A percentile compares a stretch with the other conserved stretches of the same genome.
Evolutionary conservation across 2,329 filamentous ascomycete genomes (phyloP).

Genomic region (Samsoniella hepiali): DNA sequence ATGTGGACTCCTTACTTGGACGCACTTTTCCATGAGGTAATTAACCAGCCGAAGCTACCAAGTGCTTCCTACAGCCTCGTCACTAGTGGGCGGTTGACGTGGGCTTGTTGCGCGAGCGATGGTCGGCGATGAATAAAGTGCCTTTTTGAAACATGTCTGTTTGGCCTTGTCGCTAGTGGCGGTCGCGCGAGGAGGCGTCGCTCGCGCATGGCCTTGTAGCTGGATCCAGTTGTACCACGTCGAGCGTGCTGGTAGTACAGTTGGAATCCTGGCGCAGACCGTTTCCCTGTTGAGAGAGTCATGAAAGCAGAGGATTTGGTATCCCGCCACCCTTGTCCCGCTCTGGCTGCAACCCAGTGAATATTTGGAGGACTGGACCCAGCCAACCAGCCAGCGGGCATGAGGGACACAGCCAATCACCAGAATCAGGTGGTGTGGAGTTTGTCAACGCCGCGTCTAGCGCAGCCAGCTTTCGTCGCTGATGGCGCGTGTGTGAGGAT

Average conservation of each 20-base stretch:
- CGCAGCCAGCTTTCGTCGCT: constrained; percentile 1
- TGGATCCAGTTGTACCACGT: background rate
- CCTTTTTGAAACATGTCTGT: background rate
- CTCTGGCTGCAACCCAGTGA: constrained; percentile 5
- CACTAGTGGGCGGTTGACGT: background rate
- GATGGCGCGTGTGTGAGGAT: constrained; percentile 4
- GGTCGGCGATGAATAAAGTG: background rate
- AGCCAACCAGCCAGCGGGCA: background rate
- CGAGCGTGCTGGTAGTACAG: background rate
- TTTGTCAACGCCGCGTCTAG: constrained; percentile 12
- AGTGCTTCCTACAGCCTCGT: background rate
- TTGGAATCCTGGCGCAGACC: background rate
- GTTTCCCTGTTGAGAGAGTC: background rate
- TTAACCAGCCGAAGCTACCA: background rate
- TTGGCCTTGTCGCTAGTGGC: background rate
- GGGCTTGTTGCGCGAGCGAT: background rate
- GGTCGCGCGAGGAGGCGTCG: background rate
- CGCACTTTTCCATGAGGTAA: no score
- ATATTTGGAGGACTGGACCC: background rate
- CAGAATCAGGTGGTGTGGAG: background rate
- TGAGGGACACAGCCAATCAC: constrained; percentile 6
- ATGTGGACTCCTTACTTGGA: background rate
- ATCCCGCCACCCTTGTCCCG: constrained; percentile 5
- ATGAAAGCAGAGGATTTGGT: background rate
- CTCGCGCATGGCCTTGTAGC: background rate